These are phyloP conservation scores for Coprinellus aureogranulatus DNA, from an alignment of 768 basidiomycete species.

Conservation along the genomic window DNA sequence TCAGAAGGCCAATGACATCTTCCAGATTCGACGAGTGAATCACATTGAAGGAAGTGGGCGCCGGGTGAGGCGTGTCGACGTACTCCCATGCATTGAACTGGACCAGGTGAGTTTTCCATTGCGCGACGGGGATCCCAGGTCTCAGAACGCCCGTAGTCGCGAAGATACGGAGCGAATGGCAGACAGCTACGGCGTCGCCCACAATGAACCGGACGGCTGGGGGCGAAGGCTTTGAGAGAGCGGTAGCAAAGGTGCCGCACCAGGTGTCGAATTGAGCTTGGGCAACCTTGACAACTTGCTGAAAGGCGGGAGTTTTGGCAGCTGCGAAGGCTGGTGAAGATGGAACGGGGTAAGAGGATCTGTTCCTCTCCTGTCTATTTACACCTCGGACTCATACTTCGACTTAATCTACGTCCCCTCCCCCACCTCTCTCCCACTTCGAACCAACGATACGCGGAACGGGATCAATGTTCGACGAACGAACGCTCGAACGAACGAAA, in stretches of 20 bases:
- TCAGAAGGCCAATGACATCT: slow-evolving; percentile 47
- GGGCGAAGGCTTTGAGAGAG: slow-evolving; percentile 6
- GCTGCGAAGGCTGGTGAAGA: slow-evolving; percentile 25
- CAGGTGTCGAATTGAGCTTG: slow-evolving; percentile 11
- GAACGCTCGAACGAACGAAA: too few species aligned
- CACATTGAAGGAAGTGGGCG: slow-evolving; percentile 33
- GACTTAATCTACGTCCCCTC: too few species aligned
- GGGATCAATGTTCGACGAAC: too few species aligned
- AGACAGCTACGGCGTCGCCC: slow-evolving; percentile 41
- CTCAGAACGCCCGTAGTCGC: slow-evolving; percentile 15
- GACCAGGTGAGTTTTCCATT: slow-evolving; percentile 6
- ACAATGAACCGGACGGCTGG: slow-evolving; percentile 37
- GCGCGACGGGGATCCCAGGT: slow-evolving; percentile 17
- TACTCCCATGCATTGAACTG: slow-evolving; percentile 4
- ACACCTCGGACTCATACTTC: too few species aligned
- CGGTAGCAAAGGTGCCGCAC: slow-evolving; percentile 10
- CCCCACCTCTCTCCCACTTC: neutral
- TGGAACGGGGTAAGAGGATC: slow-evolving; percentile 44
- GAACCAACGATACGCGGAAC: too few species aligned
- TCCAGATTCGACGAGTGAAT: slow-evolving; percentile 51
- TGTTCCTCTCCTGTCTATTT: too few species aligned
- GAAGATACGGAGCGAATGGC: slow-evolving; percentile 29
- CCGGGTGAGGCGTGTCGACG: neutral
- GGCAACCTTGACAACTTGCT: slow-evolving; percentile 10
- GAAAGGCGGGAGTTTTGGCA: neutral